Base-by-base conservation (phyloP, 106 monocot genomes). In the Allium fistulosum region DNA sequence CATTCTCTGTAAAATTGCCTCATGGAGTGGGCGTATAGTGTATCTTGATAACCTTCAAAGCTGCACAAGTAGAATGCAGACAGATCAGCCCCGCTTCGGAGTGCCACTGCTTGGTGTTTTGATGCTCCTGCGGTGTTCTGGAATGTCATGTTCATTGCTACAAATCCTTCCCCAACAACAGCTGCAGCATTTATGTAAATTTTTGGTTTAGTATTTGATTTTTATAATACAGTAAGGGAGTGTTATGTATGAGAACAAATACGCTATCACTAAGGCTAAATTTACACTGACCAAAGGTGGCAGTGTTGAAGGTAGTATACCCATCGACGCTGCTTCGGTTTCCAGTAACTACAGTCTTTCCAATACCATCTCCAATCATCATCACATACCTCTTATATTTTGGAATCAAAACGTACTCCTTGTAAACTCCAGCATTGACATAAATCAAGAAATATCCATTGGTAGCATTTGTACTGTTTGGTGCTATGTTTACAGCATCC, bases 1-100 rank as follows among this genome's bases (percentile, higher is more conserved):
- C 93, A 93, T 2, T 79, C 79, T 15, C 79, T 48, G 81, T 88
- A 93, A 83, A 93, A 88, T 49, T 93, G 93, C 8, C 93, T 50
- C 76, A 93, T 63, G 26, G 93, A 86, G 77, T 88, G 86, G 46
- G 86, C 65, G 73, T 93, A 93, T 13, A 93, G 79, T 2, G 93
- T 93, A 78, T 91, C 94, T 59, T 94, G 94, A 71, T 83, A 90
- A 2, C 77, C 87, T 12, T 87, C 87, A 66, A 90, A 82, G 78
- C 90, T 90, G 84, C 90, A 87, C 55, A 11, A 48, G 72, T 90
- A 87, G 83, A 90, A 90, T 16, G 85, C 59, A 11, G 90, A 90
- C 6, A 85, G 79, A 63, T 93, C 93, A 10, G 93, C 93, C 11
- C 93, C 84, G 46, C 67, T 86, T 3, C 88, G 76, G 15, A 93